phyloP scores from a whole-genome alignment of 768 basidiomycete genomes.

The Xerocomus spinulosus region DNA sequence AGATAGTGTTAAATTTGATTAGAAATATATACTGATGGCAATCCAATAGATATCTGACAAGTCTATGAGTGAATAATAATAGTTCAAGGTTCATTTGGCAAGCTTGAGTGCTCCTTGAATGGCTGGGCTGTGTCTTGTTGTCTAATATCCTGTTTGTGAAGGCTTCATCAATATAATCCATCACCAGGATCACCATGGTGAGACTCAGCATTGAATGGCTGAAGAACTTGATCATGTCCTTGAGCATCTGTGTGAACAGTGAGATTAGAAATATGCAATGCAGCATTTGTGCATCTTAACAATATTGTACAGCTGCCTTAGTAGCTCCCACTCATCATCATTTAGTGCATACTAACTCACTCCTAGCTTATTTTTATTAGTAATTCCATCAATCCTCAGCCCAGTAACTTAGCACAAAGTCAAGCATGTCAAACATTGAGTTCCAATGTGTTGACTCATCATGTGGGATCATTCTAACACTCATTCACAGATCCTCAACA shows the following conservation, averaged over 20 bases:
- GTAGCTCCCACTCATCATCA: neutral
- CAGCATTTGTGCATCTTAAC: neutral
- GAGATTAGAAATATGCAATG: neutral
- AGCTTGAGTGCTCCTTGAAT: neutral
- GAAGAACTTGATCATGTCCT: neutral
- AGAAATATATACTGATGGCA: neutral
- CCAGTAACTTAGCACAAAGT: neutral
- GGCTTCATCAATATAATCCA: neutral
- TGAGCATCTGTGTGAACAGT: neutral
- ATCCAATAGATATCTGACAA: neutral
- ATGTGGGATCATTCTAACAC: neutral
- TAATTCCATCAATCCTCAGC: neutral
- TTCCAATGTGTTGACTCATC: neutral
- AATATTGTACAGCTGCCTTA: neutral
- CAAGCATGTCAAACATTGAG: neutral
- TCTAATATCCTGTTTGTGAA: neutral
- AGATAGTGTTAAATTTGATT: neutral
- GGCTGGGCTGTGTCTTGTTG: neutral
- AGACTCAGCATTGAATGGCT: neutral
- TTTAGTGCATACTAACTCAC: neutral
- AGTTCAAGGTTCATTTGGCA: neutral
- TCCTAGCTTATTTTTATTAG: too few relatives aligned
- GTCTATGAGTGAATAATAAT: neutral
- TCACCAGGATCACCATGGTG: neutral
- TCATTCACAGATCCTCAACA: neutral